A percentile compares a stretch with the other conserved stretches of the same genome.
phyloP scores from a whole-genome alignment of 73 alveolate genomes.

The Effrenium voratum region DNA sequence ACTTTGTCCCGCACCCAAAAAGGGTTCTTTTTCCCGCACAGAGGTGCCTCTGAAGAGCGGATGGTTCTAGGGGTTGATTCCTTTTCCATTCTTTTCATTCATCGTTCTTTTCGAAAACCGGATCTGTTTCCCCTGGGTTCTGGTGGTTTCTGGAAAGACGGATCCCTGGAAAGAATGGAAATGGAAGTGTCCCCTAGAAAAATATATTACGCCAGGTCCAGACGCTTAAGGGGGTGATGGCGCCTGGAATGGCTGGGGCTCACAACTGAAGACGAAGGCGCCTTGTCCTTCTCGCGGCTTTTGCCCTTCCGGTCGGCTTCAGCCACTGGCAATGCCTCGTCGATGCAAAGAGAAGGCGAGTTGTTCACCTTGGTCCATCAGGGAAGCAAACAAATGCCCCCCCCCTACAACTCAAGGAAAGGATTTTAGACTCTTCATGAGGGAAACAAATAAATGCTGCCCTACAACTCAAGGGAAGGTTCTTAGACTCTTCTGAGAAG shows the following conservation, averaged over 20 bases:
- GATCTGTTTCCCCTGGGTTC: neutral
- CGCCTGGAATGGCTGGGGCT: neutral
- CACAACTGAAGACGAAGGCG: neutral
- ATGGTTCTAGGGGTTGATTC: too few species aligned
- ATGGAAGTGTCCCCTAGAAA: neutral
- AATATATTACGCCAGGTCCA: neutral
- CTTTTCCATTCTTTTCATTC: neutral
- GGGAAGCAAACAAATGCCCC: too few species aligned
- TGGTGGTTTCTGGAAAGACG: neutral
- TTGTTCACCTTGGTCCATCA: constrained; percentile 95
- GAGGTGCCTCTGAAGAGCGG: too few species aligned
- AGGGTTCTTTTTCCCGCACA: too few species aligned
- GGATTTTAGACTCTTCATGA: too few species aligned
- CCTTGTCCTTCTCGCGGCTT: constrained; percentile 16
- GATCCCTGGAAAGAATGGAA: neutral
- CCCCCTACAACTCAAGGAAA: too few species aligned
- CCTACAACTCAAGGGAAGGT: too few species aligned
- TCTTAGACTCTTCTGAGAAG: too few species aligned
- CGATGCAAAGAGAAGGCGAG: constrained; percentile 94
- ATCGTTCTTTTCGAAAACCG: neutral
- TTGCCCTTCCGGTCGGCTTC: neutral
- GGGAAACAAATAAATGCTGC: too few species aligned
- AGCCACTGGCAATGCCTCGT: constrained; percentile 70
- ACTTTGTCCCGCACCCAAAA: too few species aligned
- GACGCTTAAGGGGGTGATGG: too few species aligned